Conservation (phyloP, 2,329 filamentous ascomycete genomes). For the Neonectria punicea region DNA sequence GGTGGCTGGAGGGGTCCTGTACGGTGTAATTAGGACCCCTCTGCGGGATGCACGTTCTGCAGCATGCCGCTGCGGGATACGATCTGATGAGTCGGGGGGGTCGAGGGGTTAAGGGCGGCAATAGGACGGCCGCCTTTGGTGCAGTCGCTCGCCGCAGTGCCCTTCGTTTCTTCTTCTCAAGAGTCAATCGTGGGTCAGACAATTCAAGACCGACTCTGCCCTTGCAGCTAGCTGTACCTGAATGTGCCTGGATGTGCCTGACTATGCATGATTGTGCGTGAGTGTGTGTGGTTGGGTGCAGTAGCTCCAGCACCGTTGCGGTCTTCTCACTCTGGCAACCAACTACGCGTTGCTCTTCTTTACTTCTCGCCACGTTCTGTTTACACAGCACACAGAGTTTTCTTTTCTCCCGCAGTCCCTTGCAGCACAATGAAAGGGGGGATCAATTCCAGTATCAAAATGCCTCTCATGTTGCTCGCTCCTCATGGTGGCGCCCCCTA, state of each 20-base stretch:
- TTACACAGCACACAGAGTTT: constrained; percentile 6
- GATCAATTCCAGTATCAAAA: constrained; percentile 10
- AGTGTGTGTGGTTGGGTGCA: constrained; percentile 1
- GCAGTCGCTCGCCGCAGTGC: background rate
- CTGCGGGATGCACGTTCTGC: constrained; percentile 2
- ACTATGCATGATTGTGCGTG: constrained; percentile 15
- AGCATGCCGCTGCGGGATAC: background rate
- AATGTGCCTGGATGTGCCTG: constrained; percentile 9
- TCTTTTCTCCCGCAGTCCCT: constrained; percentile 5
- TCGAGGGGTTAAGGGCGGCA: background rate
- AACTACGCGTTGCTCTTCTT: background rate
- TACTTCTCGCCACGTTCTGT: constrained; percentile 3
- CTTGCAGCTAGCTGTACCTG: constrained; percentile 13
- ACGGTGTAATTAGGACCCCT: constrained; percentile 7
- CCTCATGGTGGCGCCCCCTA: background rate
- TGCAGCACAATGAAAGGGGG: background rate
- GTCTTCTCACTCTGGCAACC: constrained; percentile 4
- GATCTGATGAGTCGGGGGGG: constrained; percentile 9
- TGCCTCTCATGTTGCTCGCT: background rate
- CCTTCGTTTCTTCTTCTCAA: constrained; percentile 3
- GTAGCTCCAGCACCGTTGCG: constrained; percentile 16
- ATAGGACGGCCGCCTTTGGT: background rate
- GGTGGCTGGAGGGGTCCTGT: constrained; percentile 9
- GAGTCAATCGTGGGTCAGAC: background rate
- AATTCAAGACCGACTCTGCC: constrained; percentile 5